Percentiles rank a stretch among this genome's conserved stretches.
These are phyloP conservation scores for Xylariaceae sp. DNA, from an alignment of 2,329 filamentous ascomycete species.

Conservation along the genomic window DNA sequence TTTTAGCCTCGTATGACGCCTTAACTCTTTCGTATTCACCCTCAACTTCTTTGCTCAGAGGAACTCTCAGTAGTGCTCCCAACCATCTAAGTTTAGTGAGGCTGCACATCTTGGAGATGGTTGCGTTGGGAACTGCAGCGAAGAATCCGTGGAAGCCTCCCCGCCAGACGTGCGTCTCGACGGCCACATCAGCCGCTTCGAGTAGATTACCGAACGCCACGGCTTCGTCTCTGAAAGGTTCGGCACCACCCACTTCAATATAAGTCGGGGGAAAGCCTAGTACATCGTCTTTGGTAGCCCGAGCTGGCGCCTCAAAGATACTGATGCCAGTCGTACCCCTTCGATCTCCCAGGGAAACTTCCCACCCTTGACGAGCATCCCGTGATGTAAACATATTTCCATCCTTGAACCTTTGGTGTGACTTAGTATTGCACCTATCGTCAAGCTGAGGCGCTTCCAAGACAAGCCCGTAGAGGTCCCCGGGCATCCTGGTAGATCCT, in stretches of 20 bases:
- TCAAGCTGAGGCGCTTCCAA: conserved; percentile 31
- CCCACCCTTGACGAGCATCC: conserved; percentile 23
- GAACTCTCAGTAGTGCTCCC: conserved; percentile 8
- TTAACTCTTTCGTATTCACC: conserved; percentile 7
- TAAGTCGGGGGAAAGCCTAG: conserved; percentile 25
- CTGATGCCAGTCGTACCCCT: conserved; percentile 17
- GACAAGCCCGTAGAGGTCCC: conserved; percentile 20
- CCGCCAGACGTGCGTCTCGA: conserved; percentile 15
- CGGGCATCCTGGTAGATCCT: background rate
- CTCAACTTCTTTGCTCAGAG: background rate
- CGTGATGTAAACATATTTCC: conserved; percentile 29
- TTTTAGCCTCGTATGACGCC: conserved; percentile 11
- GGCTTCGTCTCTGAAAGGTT: conserved; percentile 28
- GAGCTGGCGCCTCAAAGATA: conserved; percentile 28
- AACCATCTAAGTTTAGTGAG: conserved; percentile 26
- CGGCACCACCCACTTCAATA: conserved; percentile 23
- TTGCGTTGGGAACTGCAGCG: conserved; percentile 20
- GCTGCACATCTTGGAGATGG: conserved; percentile 21
- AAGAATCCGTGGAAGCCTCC: conserved; percentile 31
- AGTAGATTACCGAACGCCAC: conserved; percentile 16
- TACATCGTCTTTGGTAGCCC: conserved; percentile 20
- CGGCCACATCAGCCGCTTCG: conserved; percentile 19
- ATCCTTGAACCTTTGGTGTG: conserved; percentile 21
- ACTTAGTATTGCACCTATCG: conserved; percentile 24
- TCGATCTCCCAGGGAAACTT: conserved; percentile 19